Conservation (phyloP, 257 asterid genomes). For the Misopates orontium region DNA sequence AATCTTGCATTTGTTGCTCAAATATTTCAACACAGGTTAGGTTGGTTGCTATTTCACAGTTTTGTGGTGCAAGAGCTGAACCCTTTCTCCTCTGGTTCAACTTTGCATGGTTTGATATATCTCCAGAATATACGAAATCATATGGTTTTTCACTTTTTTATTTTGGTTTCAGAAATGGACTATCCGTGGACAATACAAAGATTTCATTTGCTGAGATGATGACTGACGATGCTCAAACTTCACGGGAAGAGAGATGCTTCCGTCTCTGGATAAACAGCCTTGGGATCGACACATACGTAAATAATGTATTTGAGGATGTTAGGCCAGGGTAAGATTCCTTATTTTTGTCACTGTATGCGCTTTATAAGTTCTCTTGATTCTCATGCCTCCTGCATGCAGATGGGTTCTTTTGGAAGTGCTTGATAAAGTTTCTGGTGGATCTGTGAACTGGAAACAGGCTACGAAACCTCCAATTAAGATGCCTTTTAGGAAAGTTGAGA, state of each 20-base stretch:
- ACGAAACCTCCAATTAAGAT: constrained; percentile 83
- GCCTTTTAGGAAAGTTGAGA: constrained; percentile 89
- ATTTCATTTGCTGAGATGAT: constrained; percentile 76
- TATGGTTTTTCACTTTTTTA: too few species aligned
- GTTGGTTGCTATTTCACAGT: constrained; percentile 1
- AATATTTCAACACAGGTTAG: constrained; percentile 86
- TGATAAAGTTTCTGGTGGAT: constrained; percentile 66
- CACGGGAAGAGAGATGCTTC: constrained; percentile 96
- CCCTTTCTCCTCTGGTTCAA: not conserved
- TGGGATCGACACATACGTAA: constrained; percentile 73
- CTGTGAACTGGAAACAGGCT: constrained; percentile 83
- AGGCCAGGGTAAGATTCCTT: constrained; percentile 61
- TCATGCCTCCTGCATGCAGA: constrained; percentile 41
- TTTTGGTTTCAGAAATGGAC: constrained; percentile 63
- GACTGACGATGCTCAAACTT: constrained; percentile 89
- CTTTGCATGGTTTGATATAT: not conserved
- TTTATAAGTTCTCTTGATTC: constrained; percentile 20
- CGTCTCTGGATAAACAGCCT: constrained; percentile 96
- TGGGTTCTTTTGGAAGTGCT: constrained; percentile 81
- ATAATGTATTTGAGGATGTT: constrained; percentile 83
- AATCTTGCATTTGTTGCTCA: constrained; percentile 99
- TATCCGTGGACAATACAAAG: constrained; percentile 60
- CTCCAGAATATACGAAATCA: too few species aligned
- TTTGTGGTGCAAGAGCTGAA: not conserved
- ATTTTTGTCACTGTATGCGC: constrained; percentile 17